Percentiles rank a stretch among this genome's conserved stretches.
Evolutionary conservation across 768 basidiomycete species (phyloP).

Genomic region (Fomitopsis serialis): DNA sequence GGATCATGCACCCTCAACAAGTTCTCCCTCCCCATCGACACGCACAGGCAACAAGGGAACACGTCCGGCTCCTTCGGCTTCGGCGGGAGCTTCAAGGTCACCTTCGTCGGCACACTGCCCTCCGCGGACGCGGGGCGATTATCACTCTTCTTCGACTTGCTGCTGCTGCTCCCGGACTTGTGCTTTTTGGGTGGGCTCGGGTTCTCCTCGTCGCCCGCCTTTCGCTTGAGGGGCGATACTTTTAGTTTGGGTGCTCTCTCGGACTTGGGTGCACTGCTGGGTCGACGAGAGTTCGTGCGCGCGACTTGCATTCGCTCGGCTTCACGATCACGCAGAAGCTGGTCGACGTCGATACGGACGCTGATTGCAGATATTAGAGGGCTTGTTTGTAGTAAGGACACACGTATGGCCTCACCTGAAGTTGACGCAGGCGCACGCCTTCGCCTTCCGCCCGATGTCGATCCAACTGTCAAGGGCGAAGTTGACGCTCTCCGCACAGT

Average conservation of each 20-base stretch:
- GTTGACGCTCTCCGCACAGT: slow-evolving; percentile 96
- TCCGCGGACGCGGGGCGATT: slow-evolving; percentile 11
- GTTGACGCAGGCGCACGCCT: slow-evolving; percentile 65
- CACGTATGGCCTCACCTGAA: slow-evolving; percentile 47
- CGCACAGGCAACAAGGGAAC: slow-evolving; percentile 68
- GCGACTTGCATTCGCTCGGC: slow-evolving; percentile 33
- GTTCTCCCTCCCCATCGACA: slow-evolving; percentile 45
- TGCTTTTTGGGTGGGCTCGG: slow-evolving; percentile 8
- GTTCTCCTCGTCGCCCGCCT: slow-evolving; percentile 25
- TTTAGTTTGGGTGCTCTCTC: slow-evolving; percentile 15
- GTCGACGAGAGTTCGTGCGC: slow-evolving; percentile 5
- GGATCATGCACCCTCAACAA: slow-evolving; percentile 67
- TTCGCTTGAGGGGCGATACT: slow-evolving; percentile 30
- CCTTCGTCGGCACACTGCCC: slow-evolving; percentile 26
- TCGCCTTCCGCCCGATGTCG: slow-evolving; percentile 78
- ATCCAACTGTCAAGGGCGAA: slow-evolving; percentile 95
- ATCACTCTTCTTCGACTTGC: slow-evolving; percentile 24
- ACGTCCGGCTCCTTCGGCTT: slow-evolving; percentile 48
- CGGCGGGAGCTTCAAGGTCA: slow-evolving; percentile 67
- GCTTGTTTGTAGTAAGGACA: background rate
- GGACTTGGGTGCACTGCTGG: background rate
- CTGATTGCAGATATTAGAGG: slow-evolving; percentile 32
- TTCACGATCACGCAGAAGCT: slow-evolving; percentile 66
- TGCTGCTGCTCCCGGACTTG: background rate
- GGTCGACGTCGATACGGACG: slow-evolving; percentile 91